Evolutionary conservation across 805 yeast genomes (phyloP).

Genomic region (Scheffersomyces amazonensis): DNA sequence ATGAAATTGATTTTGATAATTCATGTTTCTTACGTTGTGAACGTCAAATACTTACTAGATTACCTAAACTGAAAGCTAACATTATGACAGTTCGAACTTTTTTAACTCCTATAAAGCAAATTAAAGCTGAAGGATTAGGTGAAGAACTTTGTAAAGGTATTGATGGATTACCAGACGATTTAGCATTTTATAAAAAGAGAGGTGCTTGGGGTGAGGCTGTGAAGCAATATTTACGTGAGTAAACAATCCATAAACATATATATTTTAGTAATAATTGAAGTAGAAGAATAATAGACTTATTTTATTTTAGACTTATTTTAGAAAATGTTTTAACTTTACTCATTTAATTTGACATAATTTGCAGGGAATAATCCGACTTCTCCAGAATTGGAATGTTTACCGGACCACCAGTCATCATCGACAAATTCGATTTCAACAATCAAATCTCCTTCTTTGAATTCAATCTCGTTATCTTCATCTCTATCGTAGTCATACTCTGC

Average conservation of each 20-base stretch:
- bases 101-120: constrained; percentile 24
- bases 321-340: constrained; percentile 5
- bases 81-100: constrained; percentile 38
- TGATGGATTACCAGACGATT: constrained; percentile 35
- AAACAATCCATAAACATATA: background rate
- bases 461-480: constrained; percentile 86
- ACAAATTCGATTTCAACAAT: constrained; percentile 83
- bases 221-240: constrained; percentile 21
- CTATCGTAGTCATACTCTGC: constrained; percentile 85
- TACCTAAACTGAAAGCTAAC: constrained; percentile 32
- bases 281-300: background rate
- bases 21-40: constrained; percentile 34
- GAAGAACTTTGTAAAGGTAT: constrained; percentile 29
- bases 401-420: constrained; percentile 98
- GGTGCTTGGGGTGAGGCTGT: constrained; percentile 39
- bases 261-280: background rate
- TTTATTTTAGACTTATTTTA: background rate
- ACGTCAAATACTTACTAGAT: constrained; percentile 33
- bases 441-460: constrained; percentile 78
- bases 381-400: constrained; percentile 64
- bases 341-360: constrained; percentile 59
- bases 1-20: constrained; percentile 33
- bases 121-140: constrained; percentile 32
- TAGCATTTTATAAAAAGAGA: constrained; percentile 35
- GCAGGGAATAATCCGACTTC: constrained; percentile 87